Evolutionary conservation across 2,329 filamentous ascomycete genomes (phyloP), one percentile per base, ranked within the genome.

Genomic region (Chaetothyriales sp.): DNA sequence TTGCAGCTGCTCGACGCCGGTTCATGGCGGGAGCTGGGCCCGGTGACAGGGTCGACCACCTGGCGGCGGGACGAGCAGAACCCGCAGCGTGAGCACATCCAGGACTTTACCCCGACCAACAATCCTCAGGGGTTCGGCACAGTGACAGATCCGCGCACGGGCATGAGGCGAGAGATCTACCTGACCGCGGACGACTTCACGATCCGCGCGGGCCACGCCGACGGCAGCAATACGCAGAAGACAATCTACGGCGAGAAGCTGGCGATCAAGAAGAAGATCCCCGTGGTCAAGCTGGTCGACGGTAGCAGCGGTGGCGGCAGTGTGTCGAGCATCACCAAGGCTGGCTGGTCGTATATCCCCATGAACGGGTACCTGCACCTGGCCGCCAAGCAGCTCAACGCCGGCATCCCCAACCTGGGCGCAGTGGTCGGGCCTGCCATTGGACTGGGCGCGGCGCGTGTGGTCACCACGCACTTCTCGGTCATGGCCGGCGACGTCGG

Each of bases 401-500:
- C 72, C 55, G 79, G 79, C 0, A 81, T 83, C 47, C 79, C 79
- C 1, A 83, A 83, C 59, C 59, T 82, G 1, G 79, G 78, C 1
- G 79, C 79, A 1, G 76, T 81, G 0, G 59, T 82, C 9, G 79
- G 79, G 0, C 79, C 79, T 4, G 79, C 79, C 0, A 68, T 70
- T 53, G 79, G 79, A 0, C 65, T 82, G 1, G 79, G 79, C 6
- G 78, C 79, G 2, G 78, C 79, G 1, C 66, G 79, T 43, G 77
- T 81, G 0, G 76, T 79, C 1, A 70, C 72, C 1, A 81, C 77
- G 45, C 79, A 82, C 60, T 83, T 82, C 59, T 78, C 73, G 1
- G 79, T 82, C 32, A 82, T 82, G 79, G 78, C 79, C 2, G 77
- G 67, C 3, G 77, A 82, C 60, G 69, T 83, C 1, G 79, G 79